These are phyloP conservation scores for Reticulascus tulasneorum DNA, from an alignment of 2,329 filamentous ascomycete genomes.

Conservation along the genomic window DNA sequence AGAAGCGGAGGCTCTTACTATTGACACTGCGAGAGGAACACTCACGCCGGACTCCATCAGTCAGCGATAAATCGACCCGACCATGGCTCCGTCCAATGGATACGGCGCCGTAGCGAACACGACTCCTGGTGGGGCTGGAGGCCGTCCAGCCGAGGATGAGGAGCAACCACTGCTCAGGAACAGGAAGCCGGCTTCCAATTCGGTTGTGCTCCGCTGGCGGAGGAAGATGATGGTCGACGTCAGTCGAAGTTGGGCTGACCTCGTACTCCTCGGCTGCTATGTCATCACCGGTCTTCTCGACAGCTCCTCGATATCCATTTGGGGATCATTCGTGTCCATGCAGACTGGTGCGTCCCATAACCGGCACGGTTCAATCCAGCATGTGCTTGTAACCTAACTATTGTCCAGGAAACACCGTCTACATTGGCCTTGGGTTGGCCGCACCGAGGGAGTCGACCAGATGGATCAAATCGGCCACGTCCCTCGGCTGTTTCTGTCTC, in stretches of 20 bases:
- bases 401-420: slow-evolving; percentile 66
- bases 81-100: too few species aligned
- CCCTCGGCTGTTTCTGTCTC: slow-evolving; percentile 65
- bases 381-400: neutral
- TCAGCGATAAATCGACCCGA: too few species aligned
- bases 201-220: slow-evolving; percentile 23
- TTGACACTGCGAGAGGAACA: too few species aligned
- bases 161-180: slow-evolving; percentile 28
- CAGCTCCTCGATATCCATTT: slow-evolving; percentile 70
- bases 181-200: slow-evolving; percentile 15
- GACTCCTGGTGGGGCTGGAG: slow-evolving; percentile 6
- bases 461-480: slow-evolving; percentile 70
- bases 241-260: slow-evolving; percentile 59
- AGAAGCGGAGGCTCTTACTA: too few species aligned
- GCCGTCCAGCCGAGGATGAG: slow-evolving; percentile 19
- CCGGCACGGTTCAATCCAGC: neutral
- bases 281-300: slow-evolving; percentile 74
- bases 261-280: slow-evolving; percentile 68
- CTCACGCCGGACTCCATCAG: too few species aligned
- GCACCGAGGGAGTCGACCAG: slow-evolving; percentile 50
- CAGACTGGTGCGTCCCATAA: slow-evolving; percentile 60
- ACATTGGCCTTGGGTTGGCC: slow-evolving; percentile 69
- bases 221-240: slow-evolving; percentile 42
- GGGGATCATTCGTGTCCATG: slow-evolving; percentile 80
- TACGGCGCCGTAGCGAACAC: slow-evolving; percentile 9